Percentiles rank a stretch among this genome's conserved stretches.
Conservation (phyloP, 495 filamentous ascomycete genomes). For the Daldinia bambusicola region DNA sequence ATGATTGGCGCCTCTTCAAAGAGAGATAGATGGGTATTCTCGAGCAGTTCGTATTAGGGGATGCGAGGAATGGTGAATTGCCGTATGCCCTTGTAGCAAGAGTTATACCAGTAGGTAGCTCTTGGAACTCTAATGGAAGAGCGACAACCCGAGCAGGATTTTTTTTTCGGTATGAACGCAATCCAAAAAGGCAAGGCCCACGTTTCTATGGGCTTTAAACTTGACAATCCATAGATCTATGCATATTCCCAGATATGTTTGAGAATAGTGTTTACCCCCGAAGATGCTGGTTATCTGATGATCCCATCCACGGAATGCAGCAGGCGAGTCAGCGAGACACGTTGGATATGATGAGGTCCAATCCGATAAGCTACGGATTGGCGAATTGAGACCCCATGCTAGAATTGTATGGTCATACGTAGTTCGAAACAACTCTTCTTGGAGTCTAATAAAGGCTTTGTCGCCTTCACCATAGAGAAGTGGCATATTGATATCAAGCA, state of each 20-base stretch:
- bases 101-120: background rate
- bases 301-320: constrained; percentile 1
- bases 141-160: background rate
- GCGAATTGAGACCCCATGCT: background rate
- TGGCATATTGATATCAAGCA: constrained; percentile 56
- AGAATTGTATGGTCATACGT: constrained; percentile 34
- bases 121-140: background rate
- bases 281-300: background rate
- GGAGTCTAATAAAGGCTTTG: constrained; percentile 50
- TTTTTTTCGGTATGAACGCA: background rate
- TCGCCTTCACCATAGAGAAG: constrained; percentile 55
- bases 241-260: constrained; percentile 9
- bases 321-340: background rate
- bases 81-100: constrained; percentile 1
- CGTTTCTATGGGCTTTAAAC: background rate
- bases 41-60: background rate
- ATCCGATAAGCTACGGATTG: too few relatives aligned
- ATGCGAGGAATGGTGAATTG: background rate
- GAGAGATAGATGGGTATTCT: background rate
- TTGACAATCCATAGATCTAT: background rate
- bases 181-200: constrained; percentile 1
- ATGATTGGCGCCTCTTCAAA: background rate
- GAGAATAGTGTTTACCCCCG: constrained; percentile 3
- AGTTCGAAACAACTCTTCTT: constrained; percentile 49
- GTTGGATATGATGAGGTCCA: background rate